These are phyloP conservation scores for Debaryomyces udenii DNA, from an alignment of 1,139 yeast genomes.

Conservation along the genomic window DNA sequence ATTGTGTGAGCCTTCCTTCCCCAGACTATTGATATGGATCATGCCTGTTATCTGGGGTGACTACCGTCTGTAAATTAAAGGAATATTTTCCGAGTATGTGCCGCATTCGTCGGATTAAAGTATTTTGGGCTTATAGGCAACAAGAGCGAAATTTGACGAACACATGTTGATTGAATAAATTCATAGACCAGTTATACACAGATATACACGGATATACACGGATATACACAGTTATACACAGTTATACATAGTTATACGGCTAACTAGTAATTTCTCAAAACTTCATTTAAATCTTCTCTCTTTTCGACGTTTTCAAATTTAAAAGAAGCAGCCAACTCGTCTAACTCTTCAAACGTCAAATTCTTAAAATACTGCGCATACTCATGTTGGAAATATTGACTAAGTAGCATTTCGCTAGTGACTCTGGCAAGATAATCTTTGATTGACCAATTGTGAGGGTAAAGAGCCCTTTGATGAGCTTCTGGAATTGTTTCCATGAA, in stretches of 20 bases:
- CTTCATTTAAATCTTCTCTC: constrained; percentile 43
- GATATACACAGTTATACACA: too few species aligned
- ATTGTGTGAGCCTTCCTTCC: too few species aligned
- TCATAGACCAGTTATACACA: too few species aligned
- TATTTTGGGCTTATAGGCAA: too few species aligned
- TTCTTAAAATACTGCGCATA: constrained; percentile 45
- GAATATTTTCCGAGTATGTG: too few species aligned
- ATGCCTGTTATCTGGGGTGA: too few species aligned
- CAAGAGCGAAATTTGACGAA: too few species aligned
- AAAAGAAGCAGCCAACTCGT: constrained; percentile 51
- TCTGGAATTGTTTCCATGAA: constrained; percentile 39
- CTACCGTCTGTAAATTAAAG: too few species aligned
- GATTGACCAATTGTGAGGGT: constrained; percentile 40
- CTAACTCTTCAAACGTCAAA: constrained; percentile 43
- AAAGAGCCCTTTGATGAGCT: constrained; percentile 31
- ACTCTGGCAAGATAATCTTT: constrained; percentile 39
- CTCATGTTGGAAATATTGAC: constrained; percentile 44
- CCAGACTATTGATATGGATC: too few species aligned
- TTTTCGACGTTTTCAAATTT: constrained; percentile 44
- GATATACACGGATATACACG: too few species aligned
- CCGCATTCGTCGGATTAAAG: too few species aligned
- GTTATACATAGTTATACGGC: neutral
- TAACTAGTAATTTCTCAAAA: constrained; percentile 29
- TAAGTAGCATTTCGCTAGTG: constrained; percentile 41
- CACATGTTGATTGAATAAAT: too few species aligned